These are phyloP conservation scores for Schoenoplectus triqueter DNA, from an alignment of 202 grass and related monocot genomes.

Conservation along the genomic window DNA sequence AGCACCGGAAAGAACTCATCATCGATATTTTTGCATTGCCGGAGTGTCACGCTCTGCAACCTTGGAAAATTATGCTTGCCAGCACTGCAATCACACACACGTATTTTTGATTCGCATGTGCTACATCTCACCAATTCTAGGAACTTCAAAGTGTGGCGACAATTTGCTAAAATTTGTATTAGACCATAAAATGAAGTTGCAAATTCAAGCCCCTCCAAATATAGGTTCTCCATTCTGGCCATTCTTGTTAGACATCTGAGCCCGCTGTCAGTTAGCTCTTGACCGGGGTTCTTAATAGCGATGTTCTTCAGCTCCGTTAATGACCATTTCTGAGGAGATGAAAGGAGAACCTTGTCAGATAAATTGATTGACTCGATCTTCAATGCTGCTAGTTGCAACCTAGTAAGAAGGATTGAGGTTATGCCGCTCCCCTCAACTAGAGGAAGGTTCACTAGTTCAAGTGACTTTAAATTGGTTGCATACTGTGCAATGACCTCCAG, in stretches of 20 bases:
- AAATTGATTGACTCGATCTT: conserved; percentile 6
- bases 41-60: background rate
- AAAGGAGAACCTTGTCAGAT: background rate
- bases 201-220: conserved; percentile 22
- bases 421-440: background rate
- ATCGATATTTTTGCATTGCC: background rate
- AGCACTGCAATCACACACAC: background rate
- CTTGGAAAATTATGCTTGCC: background rate
- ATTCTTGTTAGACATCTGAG: background rate
- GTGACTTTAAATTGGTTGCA: background rate
- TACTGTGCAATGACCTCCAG: conserved; percentile 11
- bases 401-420: background rate
- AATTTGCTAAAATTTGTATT: conserved; percentile 17
- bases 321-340: background rate
- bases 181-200: conserved; percentile 28
- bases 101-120: background rate
- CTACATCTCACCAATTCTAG: conserved; percentile 31
- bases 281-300: background rate
- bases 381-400: background rate
- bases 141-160: conserved; percentile 13
- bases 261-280: background rate
- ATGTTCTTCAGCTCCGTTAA: background rate
- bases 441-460: conserved; percentile 15
- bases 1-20: background rate
- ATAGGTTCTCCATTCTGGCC: conserved; percentile 11